phyloP scores from a whole-genome alignment of 2,329 filamentous ascomycete genomes.

The Nemania bipapillata region DNA sequence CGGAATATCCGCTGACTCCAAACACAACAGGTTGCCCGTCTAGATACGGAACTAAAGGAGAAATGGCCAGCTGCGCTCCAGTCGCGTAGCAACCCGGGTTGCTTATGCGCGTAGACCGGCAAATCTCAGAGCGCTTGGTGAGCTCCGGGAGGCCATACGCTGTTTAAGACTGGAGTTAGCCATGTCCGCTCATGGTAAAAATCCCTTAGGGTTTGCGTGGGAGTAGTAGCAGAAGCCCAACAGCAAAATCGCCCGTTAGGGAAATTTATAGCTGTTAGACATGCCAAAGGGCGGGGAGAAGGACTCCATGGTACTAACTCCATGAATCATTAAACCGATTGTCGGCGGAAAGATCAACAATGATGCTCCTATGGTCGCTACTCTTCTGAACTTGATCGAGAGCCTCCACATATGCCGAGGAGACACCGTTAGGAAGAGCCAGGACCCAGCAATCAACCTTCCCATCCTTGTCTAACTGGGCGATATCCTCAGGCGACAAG shows the following conservation, averaged over 20 bases:
- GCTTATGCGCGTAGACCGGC: constrained; percentile 81
- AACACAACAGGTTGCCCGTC: constrained; percentile 84
- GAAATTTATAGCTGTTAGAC: too few species aligned
- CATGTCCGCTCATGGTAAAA: neutral
- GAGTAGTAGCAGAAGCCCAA: neutral
- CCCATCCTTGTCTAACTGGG: constrained; percentile 82
- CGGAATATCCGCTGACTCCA: constrained; percentile 92
- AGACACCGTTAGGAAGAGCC: constrained; percentile 94
- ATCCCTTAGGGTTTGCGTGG: neutral
- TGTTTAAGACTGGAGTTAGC: neutral
- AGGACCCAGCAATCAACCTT: constrained; percentile 97
- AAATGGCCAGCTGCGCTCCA: constrained; percentile 87
- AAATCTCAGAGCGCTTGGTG: constrained; percentile 78
- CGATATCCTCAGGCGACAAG: constrained; percentile 84
- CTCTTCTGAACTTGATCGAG: constrained; percentile 50
- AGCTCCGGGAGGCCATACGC: constrained; percentile 92
- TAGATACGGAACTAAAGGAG: constrained; percentile 80
- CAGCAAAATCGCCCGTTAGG: neutral
- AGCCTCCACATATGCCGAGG: constrained; percentile 92
- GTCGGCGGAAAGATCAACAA: constrained; percentile 95
- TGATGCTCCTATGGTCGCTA: constrained; percentile 69
- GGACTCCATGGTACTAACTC: constrained; percentile 49
- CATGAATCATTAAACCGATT: constrained; percentile 87
- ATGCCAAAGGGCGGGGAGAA: neutral
- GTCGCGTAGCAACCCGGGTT: constrained; percentile 98